Base-by-base conservation (phyloP, 768 basidiomycete genomes). In the Leccinum broughii region DNA sequence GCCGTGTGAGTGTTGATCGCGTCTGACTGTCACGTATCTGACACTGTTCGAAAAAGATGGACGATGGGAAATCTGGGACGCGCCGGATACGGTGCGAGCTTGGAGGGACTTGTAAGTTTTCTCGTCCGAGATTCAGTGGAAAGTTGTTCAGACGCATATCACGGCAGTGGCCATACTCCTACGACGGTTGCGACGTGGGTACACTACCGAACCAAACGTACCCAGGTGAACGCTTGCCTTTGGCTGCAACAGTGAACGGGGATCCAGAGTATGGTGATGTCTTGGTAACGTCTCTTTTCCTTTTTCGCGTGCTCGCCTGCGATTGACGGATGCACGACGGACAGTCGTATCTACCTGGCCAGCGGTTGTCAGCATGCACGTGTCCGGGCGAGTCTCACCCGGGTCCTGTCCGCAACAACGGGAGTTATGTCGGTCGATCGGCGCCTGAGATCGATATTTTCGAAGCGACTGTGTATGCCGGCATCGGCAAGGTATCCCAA, bases 201-300 rank as follows among this genome's bases (percentile, higher is more conserved):
- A 92, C 90, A 2, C 78, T 92, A 48, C 80, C 82, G 3, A 93
- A 93, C 66, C 92, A 93, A 68, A 87, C 89, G 11, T 68, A 77
- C 56, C 77, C 80, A 8, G 81, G 77, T 6, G 58, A 68, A 58
- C 77, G 71, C 15, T 62, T 65, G 13, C 88, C 88, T 11, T 60
- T 76, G 3, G 79, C 80, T 17, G 80, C 83, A 55, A 48, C 66
- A 3, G 70, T 72, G 34, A 71, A 73, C 20, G 79, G 79, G 24
- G 80, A 81, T 60, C 75, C 76, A 0, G 67, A 41, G 3, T 52
- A 70, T 26, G 70, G 68, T 24, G 64, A 55, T 39, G 72, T 66
- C 35, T 64, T 73, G 61, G 72, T 74, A 54, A 28, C 24, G 2
- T 54, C 28, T 53, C 32, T 53, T 41, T n/a, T 26, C 34, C 30